phyloP scores from a whole-genome alignment of 2,329 filamentous ascomycete species.

The Coniosporium tulheliwenetii region DNA sequence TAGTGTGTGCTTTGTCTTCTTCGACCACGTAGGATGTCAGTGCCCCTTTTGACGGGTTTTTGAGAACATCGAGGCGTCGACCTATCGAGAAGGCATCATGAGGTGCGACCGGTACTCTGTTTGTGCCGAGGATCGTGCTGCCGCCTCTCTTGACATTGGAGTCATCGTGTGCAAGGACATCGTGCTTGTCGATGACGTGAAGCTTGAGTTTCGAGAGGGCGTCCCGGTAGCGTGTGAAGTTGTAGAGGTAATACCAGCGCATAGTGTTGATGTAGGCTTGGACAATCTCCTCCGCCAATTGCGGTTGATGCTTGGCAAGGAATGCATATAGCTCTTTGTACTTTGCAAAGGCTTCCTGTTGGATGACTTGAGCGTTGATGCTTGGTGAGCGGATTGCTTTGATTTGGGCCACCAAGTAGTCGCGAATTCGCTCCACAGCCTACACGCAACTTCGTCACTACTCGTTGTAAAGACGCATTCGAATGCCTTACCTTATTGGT shows the following conservation, averaged over 20 bases:
- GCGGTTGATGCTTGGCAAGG: constrained; percentile 63
- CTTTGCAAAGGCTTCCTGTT: constrained; percentile 77
- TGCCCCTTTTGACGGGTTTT: constrained; percentile 55
- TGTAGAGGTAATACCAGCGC: constrained; percentile 92
- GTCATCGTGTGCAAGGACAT: constrained; percentile 54
- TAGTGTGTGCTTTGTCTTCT: constrained; percentile 79
- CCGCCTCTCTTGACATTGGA: constrained; percentile 16
- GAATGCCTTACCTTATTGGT: constrained; percentile 50
- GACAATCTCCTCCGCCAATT: constrained; percentile 77
- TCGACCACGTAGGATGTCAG: constrained; percentile 81
- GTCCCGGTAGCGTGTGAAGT: constrained; percentile 77
- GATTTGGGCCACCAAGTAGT: constrained; percentile 88
- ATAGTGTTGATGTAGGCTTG: constrained; percentile 97
- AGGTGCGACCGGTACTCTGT: constrained; percentile 38
- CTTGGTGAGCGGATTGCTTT: constrained; percentile 87
- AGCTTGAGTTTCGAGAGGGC: constrained; percentile 74
- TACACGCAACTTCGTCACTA: constrained; percentile 12
- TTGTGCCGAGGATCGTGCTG: constrained; percentile 35
- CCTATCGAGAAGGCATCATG: constrained; percentile 87
- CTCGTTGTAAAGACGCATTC: not conserved
- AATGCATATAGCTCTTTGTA: constrained; percentile 85
- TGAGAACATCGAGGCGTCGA: constrained; percentile 68
- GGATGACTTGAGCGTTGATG: constrained; percentile 93
- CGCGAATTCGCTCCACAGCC: constrained; percentile 86
- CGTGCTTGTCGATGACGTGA: constrained; percentile 67